Conservation (phyloP, 495 filamentous ascomycete genomes). For the Parathielavia hyrcaniae region DNA sequence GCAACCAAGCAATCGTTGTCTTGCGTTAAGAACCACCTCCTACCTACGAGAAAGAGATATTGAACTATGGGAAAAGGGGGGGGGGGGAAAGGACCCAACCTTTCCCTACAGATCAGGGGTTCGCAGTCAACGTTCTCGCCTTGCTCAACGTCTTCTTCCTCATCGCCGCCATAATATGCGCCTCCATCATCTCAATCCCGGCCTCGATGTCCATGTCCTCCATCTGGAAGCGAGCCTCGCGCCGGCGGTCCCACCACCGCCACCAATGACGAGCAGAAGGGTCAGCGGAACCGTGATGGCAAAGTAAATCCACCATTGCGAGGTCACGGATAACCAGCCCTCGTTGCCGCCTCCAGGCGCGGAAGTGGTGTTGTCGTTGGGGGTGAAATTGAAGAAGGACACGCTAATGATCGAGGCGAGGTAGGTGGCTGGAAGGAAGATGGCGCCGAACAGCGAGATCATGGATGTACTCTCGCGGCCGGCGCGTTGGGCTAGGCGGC, state of each 20-base stretch:
- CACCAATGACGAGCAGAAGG: slow-evolving; percentile 40
- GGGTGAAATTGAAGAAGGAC: slow-evolving; percentile 50
- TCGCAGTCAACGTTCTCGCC: slow-evolving; percentile 44
- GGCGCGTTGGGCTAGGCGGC: slow-evolving; percentile 49
- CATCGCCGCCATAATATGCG: slow-evolving; percentile 48
- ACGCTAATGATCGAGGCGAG: slow-evolving; percentile 51
- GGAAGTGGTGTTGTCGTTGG: slow-evolving; percentile 11
- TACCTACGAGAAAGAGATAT: no score
- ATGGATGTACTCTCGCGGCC: slow-evolving; percentile 51
- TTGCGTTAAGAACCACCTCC: no score
- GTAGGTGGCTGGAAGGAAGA: slow-evolving; percentile 51
- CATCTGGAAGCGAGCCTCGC: slow-evolving; percentile 39
- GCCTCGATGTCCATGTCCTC: slow-evolving; percentile 48
- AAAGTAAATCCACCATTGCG: slow-evolving; percentile 44
- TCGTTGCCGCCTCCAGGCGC: no score
- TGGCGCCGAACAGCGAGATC: slow-evolving; percentile 52
- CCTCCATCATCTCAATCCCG: slow-evolving; percentile 50
- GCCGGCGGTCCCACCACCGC: slow-evolving; percentile 43
- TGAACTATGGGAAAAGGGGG: no score
- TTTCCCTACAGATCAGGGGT: no score
- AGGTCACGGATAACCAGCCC: no score
- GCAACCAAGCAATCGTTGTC: no score
- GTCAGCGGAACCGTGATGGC: slow-evolving; percentile 47
- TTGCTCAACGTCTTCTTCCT: slow-evolving; percentile 49
- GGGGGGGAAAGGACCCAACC: no score